Evolutionary conservation across 2,329 filamentous ascomycete genomes (phyloP).

Genomic region (Pseudonectria buxi): DNA sequence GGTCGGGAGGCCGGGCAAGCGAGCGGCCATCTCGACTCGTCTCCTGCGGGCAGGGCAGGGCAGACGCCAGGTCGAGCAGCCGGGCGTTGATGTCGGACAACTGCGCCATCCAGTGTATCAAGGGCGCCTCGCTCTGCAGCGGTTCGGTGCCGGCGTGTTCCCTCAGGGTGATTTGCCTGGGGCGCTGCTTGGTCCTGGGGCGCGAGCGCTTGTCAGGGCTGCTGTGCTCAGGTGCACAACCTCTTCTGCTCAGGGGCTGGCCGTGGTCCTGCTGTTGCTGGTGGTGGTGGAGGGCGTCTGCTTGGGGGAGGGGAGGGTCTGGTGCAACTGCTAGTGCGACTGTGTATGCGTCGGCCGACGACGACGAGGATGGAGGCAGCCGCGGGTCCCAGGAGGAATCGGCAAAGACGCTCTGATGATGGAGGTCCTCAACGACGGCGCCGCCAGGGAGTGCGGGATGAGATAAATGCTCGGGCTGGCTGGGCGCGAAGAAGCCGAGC

Average conservation of each 20-base stretch:
- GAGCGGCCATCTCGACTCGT: conserved; percentile 12
- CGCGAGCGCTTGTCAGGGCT: conserved; percentile 18
- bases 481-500: conserved; percentile 22
- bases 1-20: conserved; percentile 13
- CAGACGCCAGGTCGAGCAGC: conserved; percentile 31
- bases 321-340: conserved; percentile 11
- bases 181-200: conserved; percentile 19
- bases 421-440: conserved; percentile 8
- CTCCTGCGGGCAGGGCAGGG: conserved; percentile 24
- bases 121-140: conserved; percentile 14
- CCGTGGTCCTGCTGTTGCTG: conserved; percentile 9
- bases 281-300: conserved; percentile 6
- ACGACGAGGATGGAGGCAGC: conserved; percentile 3
- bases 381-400: conserved; percentile 17
- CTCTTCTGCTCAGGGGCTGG: conserved; percentile 8
- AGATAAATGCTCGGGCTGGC: conserved; percentile 24
- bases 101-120: conserved; percentile 32
- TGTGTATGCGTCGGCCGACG: conserved; percentile 7
- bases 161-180: conserved; percentile 27
- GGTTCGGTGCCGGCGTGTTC: conserved; percentile 14
- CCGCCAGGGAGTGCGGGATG: conserved; percentile 15
- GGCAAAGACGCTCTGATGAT: conserved; percentile 12
- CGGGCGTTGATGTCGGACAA: conserved; percentile 32
- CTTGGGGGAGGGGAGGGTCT: conserved; percentile 4
- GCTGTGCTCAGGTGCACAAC: conserved; percentile 20